phyloP scores from a whole-genome alignment of 345 rosid genomes.

The Arabis hirsuta region DNA sequence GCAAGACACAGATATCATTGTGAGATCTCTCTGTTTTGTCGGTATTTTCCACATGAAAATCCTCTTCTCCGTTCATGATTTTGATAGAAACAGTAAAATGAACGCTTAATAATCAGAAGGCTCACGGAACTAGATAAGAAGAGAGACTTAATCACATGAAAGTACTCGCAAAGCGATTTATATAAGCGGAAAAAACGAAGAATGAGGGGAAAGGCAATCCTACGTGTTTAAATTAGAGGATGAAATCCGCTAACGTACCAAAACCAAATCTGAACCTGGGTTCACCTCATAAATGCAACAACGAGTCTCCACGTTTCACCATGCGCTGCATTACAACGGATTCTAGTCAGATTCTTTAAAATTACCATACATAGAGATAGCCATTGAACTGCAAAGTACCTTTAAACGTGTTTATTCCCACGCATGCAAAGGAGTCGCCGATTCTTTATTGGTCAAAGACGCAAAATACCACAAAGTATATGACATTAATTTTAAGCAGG shows the following conservation, averaged over 20 bases:
- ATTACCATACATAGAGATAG: constrained; percentile 26
- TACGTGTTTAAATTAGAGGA: neutral
- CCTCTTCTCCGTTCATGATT: constrained; percentile 41
- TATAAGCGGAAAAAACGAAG: constrained; percentile 5
- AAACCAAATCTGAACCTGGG: constrained; percentile 22
- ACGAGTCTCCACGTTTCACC: constrained; percentile 14
- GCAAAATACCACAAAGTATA: neutral
- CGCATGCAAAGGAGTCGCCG: constrained; percentile 1
- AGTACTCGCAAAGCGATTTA: constrained; percentile 6
- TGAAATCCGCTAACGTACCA: neutral
- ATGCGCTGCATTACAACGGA: constrained; percentile 27
- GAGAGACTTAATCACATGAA: constrained; percentile 6
- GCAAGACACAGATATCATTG: constrained; percentile 42
- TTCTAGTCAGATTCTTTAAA: constrained; percentile 19
- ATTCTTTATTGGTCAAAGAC: constrained; percentile 14
- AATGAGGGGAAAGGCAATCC: constrained; percentile 22
- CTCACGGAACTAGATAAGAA: neutral
- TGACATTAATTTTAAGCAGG: neutral
- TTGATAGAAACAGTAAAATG: neutral
- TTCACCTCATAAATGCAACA: constrained; percentile 26
- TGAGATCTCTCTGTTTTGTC: constrained; percentile 11
- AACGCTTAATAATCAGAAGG: constrained; percentile 2
- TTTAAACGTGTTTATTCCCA: constrained; percentile 9
- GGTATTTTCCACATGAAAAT: constrained; percentile 25
- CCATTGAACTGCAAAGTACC: constrained; percentile 7